Evolutionary conservation across 2,329 filamentous ascomycete genomes (phyloP).

Genomic region (Aspergillus arachidicola): DNA sequence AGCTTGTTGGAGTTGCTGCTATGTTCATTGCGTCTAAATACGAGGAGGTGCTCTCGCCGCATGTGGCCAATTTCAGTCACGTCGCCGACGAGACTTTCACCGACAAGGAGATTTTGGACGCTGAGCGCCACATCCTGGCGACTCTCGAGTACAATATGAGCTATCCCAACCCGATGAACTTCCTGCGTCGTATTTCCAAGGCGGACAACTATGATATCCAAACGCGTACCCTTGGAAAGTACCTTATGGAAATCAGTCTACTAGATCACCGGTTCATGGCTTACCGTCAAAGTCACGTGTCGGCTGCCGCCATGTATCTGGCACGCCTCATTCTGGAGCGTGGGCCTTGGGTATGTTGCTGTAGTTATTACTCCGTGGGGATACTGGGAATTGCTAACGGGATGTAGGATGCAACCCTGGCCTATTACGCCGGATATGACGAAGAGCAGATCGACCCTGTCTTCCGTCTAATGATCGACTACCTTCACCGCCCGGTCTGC

Average conservation of each 20-base stretch:
- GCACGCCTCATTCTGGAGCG: slow-evolving; percentile 87
- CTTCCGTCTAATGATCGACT: slow-evolving; percentile 93
- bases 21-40: slow-evolving; percentile 99
- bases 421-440: slow-evolving; percentile 89
- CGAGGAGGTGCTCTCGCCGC: slow-evolving; percentile 94
- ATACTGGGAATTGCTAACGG: slow-evolving; percentile 22
- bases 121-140: slow-evolving; percentile 91
- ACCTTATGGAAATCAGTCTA: slow-evolving; percentile 94
- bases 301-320: slow-evolving; percentile 93
- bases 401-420: slow-evolving; percentile 74
- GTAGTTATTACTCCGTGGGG: background rate
- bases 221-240: slow-evolving; percentile 95
- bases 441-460: slow-evolving; percentile 93
- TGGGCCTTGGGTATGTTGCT: slow-evolving; percentile 73
- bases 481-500: slow-evolving; percentile 83
- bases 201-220: slow-evolving; percentile 99
- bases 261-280: slow-evolving; percentile 92
- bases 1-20: slow-evolving; percentile 94
- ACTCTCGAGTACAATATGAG: slow-evolving; percentile 95
- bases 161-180: slow-evolving; percentile 99
- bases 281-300: slow-evolving; percentile 85
- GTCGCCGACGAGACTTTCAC: slow-evolving; percentile 96
- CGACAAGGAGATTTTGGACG: slow-evolving; percentile 91
- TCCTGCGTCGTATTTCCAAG: slow-evolving; percentile 96
- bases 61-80: slow-evolving; percentile 95